These are phyloP conservation scores for Alternaria ventricosa DNA, from an alignment of 2,329 filamentous ascomycete species.

Conservation along the genomic window DNA sequence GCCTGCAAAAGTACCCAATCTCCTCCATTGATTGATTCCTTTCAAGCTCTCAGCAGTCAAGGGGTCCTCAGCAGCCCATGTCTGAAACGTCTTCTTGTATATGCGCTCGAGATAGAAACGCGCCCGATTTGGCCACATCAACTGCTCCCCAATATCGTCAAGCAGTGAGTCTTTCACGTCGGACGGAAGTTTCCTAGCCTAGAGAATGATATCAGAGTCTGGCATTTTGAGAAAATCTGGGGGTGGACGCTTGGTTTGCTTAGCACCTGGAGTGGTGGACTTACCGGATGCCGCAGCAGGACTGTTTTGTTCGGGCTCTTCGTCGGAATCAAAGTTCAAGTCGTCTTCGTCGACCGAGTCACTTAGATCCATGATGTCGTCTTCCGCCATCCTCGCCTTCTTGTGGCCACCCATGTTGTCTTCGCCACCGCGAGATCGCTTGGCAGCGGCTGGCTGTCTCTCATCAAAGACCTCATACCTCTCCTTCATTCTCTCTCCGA, in stretches of 20 bases:
- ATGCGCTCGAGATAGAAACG: background rate
- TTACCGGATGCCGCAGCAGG: no score
- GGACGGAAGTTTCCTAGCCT: background rate
- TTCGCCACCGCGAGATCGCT: background rate
- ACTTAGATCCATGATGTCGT: no score
- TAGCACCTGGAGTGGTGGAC: no score
- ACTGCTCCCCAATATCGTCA: background rate
- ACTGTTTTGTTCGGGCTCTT: no score
- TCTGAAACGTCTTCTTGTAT: background rate
- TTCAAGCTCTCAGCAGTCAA: background rate
- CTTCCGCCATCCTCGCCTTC: background rate
- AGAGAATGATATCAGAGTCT: background rate
- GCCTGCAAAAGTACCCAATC: no score
- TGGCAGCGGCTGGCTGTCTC: background rate
- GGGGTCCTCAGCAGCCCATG: background rate
- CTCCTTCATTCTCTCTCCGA: background rate
- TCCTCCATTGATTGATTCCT: background rate
- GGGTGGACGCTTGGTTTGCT: background rate
- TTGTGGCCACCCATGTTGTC: background rate
- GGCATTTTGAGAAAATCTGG: background rate
- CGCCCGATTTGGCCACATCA: background rate
- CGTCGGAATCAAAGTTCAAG: no score
- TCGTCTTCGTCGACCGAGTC: no score
- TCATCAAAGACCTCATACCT: background rate
- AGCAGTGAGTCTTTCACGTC: background rate